A percentile compares a stretch with the other conserved stretches of the same genome.
Evolutionary conservation across 2,329 filamentous ascomycete genomes (phyloP).

Genomic region (Plectosphaerella sp.): DNA sequence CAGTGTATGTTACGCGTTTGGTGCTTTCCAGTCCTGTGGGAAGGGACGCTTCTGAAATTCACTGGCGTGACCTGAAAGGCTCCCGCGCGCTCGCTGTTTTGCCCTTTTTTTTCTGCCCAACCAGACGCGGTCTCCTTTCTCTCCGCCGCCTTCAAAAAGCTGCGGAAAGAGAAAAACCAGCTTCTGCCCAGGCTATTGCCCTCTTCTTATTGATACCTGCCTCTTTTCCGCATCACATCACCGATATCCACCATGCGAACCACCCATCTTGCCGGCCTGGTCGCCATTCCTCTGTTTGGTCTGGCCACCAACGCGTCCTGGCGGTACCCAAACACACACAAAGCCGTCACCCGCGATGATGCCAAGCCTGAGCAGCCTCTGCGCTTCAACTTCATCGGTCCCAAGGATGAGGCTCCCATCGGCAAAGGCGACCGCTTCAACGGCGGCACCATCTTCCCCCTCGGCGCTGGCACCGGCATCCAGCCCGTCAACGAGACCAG

Average conservation of each 20-base stretch:
- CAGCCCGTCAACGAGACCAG: slow-evolving; percentile 13
- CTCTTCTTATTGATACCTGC: no score
- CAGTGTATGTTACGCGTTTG: no score
- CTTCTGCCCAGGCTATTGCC: no score
- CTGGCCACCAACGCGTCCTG: neutral
- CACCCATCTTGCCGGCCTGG: neutral
- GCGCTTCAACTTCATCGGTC: neutral
- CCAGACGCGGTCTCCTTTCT: no score
- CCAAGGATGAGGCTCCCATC: slow-evolving; percentile 18
- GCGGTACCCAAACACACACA: no score
- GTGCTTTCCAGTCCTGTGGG: no score
- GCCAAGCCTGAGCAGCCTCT: neutral
- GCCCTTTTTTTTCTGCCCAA: no score
- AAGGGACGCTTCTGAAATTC: no score
- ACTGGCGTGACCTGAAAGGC: no score
- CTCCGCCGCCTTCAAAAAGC: no score
- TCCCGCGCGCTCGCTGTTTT: no score
- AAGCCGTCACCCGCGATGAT: neutral
- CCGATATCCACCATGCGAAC: neutral
- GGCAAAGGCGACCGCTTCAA: slow-evolving; percentile 36
- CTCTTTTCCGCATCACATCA: neutral
- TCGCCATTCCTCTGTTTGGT: neutral
- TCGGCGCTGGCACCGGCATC: slow-evolving; percentile 18
- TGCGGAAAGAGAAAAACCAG: no score
- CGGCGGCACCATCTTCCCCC: slow-evolving; percentile 25